phyloP scores from a whole-genome alignment of 2,329 filamentous ascomycete species.

The Xylariaceae sp. region DNA sequence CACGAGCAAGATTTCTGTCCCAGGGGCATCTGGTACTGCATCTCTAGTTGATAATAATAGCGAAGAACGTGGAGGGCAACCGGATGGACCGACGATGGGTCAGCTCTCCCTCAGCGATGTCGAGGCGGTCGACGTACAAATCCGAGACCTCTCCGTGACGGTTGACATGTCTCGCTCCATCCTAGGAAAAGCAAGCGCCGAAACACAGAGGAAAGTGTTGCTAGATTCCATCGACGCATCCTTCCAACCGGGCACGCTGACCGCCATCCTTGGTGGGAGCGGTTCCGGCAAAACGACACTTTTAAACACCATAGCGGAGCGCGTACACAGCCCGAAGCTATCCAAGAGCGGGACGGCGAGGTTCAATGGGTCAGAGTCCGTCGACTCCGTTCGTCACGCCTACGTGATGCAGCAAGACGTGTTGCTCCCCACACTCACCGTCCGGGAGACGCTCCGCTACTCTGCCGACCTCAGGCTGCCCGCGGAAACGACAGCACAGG shows the following conservation, averaged over 20 bases:
- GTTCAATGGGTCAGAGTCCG: slow-evolving; percentile 55
- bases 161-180: slow-evolving; percentile 55
- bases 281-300: slow-evolving; percentile 69
- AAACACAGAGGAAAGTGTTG: slow-evolving; percentile 44
- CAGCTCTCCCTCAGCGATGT: slow-evolving; percentile 34
- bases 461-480: slow-evolving; percentile 67
- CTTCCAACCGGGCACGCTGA: slow-evolving; percentile 60
- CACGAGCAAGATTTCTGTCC: too few species aligned
- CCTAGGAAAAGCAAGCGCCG: slow-evolving; percentile 27
- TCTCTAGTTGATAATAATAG: slow-evolving; percentile 12
- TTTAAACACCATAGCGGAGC: slow-evolving; percentile 65
- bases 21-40: too few species aligned
- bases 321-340: slow-evolving; percentile 53
- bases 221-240: slow-evolving; percentile 59
- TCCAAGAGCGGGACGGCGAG: slow-evolving; percentile 48
- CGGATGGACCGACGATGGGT: slow-evolving; percentile 9
- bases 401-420: slow-evolving; percentile 77
- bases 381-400: slow-evolving; percentile 53
- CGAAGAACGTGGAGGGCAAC: slow-evolving; percentile 7
- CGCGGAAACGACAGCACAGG: slow-evolving; percentile 51
- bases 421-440: slow-evolving; percentile 65
- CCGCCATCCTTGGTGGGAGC: slow-evolving; percentile 69
- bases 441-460: slow-evolving; percentile 69
- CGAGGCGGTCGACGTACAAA: slow-evolving; percentile 40
- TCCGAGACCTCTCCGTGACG: slow-evolving; percentile 44